Conservation (phyloP, 106 monocot genomes). For the Allium cepa region DNA sequence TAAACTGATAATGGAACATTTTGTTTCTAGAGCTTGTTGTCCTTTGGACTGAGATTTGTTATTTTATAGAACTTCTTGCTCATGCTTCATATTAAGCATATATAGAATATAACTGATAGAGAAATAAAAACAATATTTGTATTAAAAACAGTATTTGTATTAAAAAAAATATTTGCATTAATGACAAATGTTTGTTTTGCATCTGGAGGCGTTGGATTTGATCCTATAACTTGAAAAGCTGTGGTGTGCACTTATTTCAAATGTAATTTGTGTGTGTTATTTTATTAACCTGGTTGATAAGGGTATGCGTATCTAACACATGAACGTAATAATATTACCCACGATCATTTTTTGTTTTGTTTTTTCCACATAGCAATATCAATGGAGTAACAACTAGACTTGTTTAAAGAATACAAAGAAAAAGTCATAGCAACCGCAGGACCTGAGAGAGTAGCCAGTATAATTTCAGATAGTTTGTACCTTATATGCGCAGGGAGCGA, state of each 20-base stretch:
- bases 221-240: conserved; percentile 40
- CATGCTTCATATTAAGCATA: too few species aligned
- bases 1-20: too few species aligned
- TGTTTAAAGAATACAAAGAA: conserved; percentile 40
- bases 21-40: too few species aligned
- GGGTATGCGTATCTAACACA: too few species aligned
- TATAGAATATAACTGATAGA: too few species aligned
- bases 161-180: neutral
- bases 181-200: conserved; percentile 74
- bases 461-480: conserved; percentile 33
- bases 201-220: conserved; percentile 54
- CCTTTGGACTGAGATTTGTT: too few species aligned
- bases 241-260: conserved; percentile 8
- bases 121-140: too few species aligned
- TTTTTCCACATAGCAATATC: conserved; percentile 29
- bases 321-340: too few species aligned
- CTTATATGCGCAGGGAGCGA: conserved; percentile 46
- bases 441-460: conserved; percentile 16
- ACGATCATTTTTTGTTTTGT: too few species aligned
- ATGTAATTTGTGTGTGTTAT: too few species aligned
- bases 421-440: conserved; percentile 38
- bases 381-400: conserved; percentile 19
- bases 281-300: neutral
- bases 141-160: too few species aligned
- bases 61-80: too few species aligned